phyloP scores from a whole-genome alignment of 2,329 filamentous ascomycete genomes.

The Colletotrichum liaoningense region DNA sequence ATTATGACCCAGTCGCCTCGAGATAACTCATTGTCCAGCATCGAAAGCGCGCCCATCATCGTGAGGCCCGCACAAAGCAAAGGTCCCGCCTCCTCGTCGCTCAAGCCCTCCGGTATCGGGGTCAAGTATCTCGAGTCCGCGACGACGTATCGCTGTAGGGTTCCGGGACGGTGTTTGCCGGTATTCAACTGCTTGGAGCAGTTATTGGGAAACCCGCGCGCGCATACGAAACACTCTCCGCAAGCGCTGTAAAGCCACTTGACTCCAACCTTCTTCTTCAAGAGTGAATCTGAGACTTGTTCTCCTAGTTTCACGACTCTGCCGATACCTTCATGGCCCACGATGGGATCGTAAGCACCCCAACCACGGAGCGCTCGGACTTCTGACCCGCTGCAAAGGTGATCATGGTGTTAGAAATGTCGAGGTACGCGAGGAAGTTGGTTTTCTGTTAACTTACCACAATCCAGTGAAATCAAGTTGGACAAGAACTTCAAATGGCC shows the following conservation, averaged over 20 bases:
- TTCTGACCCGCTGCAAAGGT: conserved; percentile 43
- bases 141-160: conserved; percentile 45
- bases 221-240: conserved; percentile 49
- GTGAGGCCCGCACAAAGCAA: conserved; percentile 47
- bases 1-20: conserved; percentile 45
- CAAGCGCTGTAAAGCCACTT: conserved; percentile 59
- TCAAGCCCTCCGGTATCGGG: conserved; percentile 39
- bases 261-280: conserved; percentile 52
- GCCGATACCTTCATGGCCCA: conserved; percentile 48
- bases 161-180: conserved; percentile 48
- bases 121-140: conserved; percentile 44
- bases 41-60: conserved; percentile 43
- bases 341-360: conserved; percentile 40
- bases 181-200: conserved; percentile 55
- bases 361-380: conserved; percentile 44
- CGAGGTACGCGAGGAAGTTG: not conserved
- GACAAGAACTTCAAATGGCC: conserved; percentile 17
- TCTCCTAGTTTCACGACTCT: conserved; percentile 43
- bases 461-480: conserved; percentile 7
- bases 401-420: not conserved
- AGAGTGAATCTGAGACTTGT: conserved; percentile 39
- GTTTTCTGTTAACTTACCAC: not conserved
- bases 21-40: conserved; percentile 15
- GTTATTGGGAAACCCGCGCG: conserved; percentile 49
- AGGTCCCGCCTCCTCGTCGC: conserved; percentile 41